Percentiles rank a stretch among this genome's conserved stretches.
Conservation (phyloP, 768 basidiomycete species). For the Trametes elegans region DNA sequence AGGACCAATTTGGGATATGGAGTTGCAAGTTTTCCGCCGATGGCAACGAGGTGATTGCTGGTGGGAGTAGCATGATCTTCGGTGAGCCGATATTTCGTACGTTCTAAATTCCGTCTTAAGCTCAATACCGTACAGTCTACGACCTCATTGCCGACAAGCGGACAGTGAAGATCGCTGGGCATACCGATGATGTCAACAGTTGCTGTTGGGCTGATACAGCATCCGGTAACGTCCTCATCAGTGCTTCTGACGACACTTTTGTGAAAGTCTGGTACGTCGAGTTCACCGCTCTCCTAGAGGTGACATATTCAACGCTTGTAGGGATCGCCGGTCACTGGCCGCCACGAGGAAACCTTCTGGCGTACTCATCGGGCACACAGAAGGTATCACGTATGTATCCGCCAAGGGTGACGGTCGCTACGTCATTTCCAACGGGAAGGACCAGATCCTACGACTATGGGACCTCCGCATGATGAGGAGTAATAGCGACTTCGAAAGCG, state of each 20-base stretch:
- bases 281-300: neutral
- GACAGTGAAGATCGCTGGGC: slow-evolving; percentile 84
- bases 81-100: slow-evolving; percentile 37
- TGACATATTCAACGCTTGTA: slow-evolving; percentile 22
- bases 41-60: slow-evolving; percentile 92
- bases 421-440: slow-evolving; percentile 93
- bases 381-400: slow-evolving; percentile 92
- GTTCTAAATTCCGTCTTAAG: neutral
- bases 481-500: slow-evolving; percentile 61
- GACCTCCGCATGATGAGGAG: slow-evolving; percentile 91
- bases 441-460: slow-evolving; percentile 89
- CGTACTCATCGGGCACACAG: slow-evolving; percentile 91
- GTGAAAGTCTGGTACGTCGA: slow-evolving; percentile 86
- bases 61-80: slow-evolving; percentile 80
- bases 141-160: slow-evolving; percentile 80
- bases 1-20: slow-evolving; percentile 75
- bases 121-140: slow-evolving; percentile 61
- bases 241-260: slow-evolving; percentile 92
- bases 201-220: slow-evolving; percentile 93
- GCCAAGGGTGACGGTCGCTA: slow-evolving; percentile 97
- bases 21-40: slow-evolving; percentile 96
- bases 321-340: slow-evolving; percentile 52
- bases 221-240: slow-evolving; percentile 92
- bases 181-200: slow-evolving; percentile 90
- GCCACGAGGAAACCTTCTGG: slow-evolving; percentile 76